Conservation (phyloP, 176 grass and related monocot species). For the Saccharum spontaneum region DNA sequence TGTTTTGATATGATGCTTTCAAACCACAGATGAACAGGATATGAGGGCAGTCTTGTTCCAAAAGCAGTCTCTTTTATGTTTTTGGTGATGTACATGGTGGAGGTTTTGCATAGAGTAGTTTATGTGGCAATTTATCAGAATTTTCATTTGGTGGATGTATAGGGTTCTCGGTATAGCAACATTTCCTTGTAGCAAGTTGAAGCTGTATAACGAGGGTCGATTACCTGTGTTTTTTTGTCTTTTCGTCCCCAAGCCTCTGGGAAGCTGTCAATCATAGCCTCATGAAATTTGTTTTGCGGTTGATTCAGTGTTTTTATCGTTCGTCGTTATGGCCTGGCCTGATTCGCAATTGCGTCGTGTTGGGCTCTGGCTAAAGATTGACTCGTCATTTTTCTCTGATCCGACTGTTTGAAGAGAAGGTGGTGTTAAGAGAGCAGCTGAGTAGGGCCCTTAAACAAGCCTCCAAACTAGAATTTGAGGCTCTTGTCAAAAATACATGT, state of each 20-base stretch:
- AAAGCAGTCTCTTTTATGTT: constrained; percentile 21
- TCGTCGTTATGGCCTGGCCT: not conserved
- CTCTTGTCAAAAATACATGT: no score
- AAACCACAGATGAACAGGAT: not conserved
- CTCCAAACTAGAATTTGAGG: no score
- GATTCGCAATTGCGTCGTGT: no score
- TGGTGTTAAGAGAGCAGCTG: no score
- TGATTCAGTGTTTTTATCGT: not conserved
- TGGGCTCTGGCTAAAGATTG: no score
- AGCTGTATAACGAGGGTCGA: constrained; percentile 36
- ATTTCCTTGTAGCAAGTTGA: constrained; percentile 11
- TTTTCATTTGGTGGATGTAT: constrained; percentile 42
- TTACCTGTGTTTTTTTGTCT: not conserved
- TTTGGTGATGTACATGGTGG: constrained; percentile 27
- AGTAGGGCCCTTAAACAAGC: no score
- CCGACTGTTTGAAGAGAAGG: no score
- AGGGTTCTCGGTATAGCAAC: constrained; percentile 21
- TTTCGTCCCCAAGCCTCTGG: not conserved
- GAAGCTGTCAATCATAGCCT: not conserved
- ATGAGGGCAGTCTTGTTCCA: not conserved
- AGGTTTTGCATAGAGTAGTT: constrained; percentile 5
- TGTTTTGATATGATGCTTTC: not conserved
- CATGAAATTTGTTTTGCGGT: not conserved
- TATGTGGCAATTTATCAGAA: constrained; percentile 1
- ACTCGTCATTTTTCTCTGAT: no score